Conservation (phyloP, 2,329 filamentous ascomycete species). For the Phaeoacremonium minimum region DNA sequence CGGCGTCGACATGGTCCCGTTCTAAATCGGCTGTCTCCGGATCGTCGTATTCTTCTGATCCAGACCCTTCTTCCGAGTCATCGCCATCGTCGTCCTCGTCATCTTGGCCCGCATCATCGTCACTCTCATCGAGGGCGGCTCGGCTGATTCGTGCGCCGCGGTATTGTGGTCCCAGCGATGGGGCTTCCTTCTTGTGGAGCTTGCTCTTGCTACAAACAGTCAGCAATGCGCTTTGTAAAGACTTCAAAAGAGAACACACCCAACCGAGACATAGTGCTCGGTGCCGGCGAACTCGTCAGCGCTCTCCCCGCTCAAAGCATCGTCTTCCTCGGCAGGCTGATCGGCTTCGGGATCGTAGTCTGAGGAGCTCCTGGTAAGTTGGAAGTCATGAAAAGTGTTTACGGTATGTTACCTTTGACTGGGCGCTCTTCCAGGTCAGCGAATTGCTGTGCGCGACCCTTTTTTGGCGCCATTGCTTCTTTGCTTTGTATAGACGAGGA, state of each 20-base stretch:
- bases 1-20: constrained; percentile 49
- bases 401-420: constrained; percentile 47
- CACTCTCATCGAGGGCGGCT: constrained; percentile 56
- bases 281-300: constrained; percentile 58
- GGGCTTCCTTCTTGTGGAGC: constrained; percentile 66
- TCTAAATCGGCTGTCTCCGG: constrained; percentile 52
- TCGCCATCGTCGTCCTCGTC: constrained; percentile 36
- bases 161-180: constrained; percentile 74
- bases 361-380: constrained; percentile 25
- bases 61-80: constrained; percentile 22
- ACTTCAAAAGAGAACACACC: constrained; percentile 35
- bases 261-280: constrained; percentile 82
- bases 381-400: not conserved
- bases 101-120: constrained; percentile 41
- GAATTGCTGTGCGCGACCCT: constrained; percentile 53
- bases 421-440: constrained; percentile 59
- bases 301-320: constrained; percentile 42
- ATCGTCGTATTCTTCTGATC: constrained; percentile 41
- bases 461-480: constrained; percentile 21
- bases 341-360: constrained; percentile 80
- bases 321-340: constrained; percentile 49
- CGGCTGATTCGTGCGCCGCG: constrained; percentile 72
- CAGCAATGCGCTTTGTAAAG: not conserved
- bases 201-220: constrained; percentile 63
- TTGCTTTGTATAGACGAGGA: not conserved